phyloP scores from a whole-genome alignment of 306 rosid genomes.

The Sicyos edulis region DNA sequence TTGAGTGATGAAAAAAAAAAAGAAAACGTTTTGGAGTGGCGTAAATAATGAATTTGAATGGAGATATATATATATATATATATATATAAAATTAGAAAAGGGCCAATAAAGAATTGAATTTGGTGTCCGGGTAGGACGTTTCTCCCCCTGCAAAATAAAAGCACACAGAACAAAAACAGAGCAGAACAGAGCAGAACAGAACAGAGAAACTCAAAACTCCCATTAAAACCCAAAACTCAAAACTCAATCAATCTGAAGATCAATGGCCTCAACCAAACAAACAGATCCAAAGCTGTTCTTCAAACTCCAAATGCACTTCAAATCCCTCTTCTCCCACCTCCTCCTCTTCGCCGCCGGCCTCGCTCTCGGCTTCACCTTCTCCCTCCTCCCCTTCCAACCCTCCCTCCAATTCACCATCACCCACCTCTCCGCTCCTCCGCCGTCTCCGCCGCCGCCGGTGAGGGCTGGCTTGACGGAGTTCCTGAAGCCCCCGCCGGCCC shows the following conservation, averaged over 20 bases:
- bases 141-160: neutral
- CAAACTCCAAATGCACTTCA: slow-evolving; percentile 33
- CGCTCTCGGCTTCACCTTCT: slow-evolving; percentile 49
- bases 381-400: slow-evolving; percentile 26
- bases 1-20: no score
- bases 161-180: neutral
- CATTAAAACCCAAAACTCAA: neutral
- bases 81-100: no score
- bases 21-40: no score
- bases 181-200: neutral
- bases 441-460: neutral
- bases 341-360: slow-evolving; percentile 53
- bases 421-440: neutral
- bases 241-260: neutral
- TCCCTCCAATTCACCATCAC: slow-evolving; percentile 30
- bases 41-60: no score
- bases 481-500: slow-evolving; percentile 28
- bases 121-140: neutral
- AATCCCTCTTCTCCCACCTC: slow-evolving; percentile 30
- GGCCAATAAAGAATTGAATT: neutral
- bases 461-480: slow-evolving; percentile 31
- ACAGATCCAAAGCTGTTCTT: slow-evolving; percentile 24
- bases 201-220: neutral
- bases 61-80: no score
- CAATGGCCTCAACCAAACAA: neutral